These are phyloP conservation scores for Pseudisothecium myosuroides DNA, from an alignment of 225 moss, liverwort and hornwort species.

Conservation along the genomic window DNA sequence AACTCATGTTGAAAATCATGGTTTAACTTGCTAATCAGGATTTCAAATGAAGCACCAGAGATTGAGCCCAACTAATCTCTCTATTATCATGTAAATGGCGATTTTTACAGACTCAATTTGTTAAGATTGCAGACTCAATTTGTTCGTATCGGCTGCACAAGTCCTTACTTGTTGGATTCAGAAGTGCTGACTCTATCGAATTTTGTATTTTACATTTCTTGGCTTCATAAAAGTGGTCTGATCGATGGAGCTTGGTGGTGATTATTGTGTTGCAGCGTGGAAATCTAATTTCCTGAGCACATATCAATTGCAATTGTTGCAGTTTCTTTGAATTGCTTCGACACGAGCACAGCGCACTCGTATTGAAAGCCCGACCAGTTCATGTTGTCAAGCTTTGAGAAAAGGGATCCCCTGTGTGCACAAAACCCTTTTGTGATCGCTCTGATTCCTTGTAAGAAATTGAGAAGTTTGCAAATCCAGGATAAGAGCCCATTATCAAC, in stretches of 20 bases:
- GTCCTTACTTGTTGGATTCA: not conserved
- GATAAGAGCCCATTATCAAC: not conserved
- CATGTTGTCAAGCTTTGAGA: not conserved
- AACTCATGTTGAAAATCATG: not conserved
- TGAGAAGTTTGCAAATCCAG: not conserved
- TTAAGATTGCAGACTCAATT: not conserved
- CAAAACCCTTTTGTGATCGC: not conserved
- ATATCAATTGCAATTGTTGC: not conserved
- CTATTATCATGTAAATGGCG: not conserved
- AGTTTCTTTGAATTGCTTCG: not conserved
- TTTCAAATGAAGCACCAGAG: not conserved
- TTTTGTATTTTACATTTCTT: not conserved
- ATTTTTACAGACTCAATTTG: too few relatives aligned
- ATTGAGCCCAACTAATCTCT: too few relatives aligned
- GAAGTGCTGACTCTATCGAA: not conserved
- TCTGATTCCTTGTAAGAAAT: not conserved
- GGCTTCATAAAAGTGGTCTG: too few relatives aligned
- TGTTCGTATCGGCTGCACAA: not conserved
- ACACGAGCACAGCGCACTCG: not conserved
- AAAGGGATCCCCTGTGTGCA: not conserved
- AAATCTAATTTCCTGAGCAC: not conserved
- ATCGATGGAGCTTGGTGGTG: not conserved
- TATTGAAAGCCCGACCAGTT: not conserved
- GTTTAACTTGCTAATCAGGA: too few relatives aligned
- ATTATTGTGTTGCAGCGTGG: not conserved